phyloP scores from a whole-genome alignment of 1,284 basidiomycete species.

The Pulveroboletus sp. region DNA sequence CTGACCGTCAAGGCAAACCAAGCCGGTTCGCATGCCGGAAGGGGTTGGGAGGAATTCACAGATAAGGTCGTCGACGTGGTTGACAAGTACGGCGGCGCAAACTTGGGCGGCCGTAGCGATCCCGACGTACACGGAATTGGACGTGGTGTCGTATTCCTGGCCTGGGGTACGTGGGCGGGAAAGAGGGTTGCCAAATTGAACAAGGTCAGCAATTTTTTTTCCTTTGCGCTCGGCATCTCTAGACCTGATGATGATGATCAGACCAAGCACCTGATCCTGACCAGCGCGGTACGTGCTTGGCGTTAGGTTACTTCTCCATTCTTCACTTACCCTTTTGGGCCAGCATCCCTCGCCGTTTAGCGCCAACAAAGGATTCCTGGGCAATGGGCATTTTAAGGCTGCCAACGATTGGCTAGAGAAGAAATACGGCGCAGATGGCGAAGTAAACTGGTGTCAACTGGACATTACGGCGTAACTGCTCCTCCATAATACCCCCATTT shows the following conservation, averaged over 20 bases:
- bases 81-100: slow-evolving; percentile 77
- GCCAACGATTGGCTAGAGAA: slow-evolving; percentile 83
- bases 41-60: slow-evolving; percentile 88
- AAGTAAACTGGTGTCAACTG: slow-evolving; percentile 76
- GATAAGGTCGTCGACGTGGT: slow-evolving; percentile 69
- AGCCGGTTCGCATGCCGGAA: slow-evolving; percentile 81
- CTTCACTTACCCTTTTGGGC: slow-evolving; percentile 22
- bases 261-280: slow-evolving; percentile 85
- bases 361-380: slow-evolving; percentile 83
- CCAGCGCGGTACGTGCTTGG: slow-evolving; percentile 62
- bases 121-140: slow-evolving; percentile 52
- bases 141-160: slow-evolving; percentile 82
- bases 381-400: slow-evolving; percentile 87
- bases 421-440: slow-evolving; percentile 70
- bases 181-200: slow-evolving; percentile 83
- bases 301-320: slow-evolving; percentile 21
- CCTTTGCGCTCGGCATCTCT: slow-evolving; percentile 10
- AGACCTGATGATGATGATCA: slow-evolving; percentile 39
- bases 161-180: slow-evolving; percentile 87
- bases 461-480: slow-evolving; percentile 27
- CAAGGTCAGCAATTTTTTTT: slow-evolving; percentile 51
- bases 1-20: slow-evolving; percentile 79
- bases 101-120: slow-evolving; percentile 48
- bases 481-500: slow-evolving; percentile 26
- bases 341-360: slow-evolving; percentile 85